Percentiles rank a stretch among this genome's conserved stretches.
Conservation (phyloP, 768 basidiomycete species). For the Cystofilobasidium ferigula region DNA sequence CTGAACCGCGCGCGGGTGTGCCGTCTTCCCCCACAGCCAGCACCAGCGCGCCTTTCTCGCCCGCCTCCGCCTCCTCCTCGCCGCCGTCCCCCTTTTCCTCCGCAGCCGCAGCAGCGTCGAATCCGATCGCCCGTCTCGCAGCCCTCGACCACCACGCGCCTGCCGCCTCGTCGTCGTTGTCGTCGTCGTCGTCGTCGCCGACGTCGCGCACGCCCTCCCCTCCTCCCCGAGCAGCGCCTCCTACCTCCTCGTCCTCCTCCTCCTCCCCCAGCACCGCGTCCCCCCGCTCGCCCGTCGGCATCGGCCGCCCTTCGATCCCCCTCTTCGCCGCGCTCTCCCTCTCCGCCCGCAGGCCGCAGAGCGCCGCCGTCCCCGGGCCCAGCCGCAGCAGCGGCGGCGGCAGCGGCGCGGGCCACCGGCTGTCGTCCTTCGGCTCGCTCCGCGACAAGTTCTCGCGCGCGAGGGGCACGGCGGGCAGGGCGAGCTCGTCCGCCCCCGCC, state of each 20-base stretch:
- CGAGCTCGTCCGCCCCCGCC: no score
- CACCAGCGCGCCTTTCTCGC: no score
- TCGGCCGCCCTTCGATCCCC: background rate
- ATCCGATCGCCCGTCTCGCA: background rate
- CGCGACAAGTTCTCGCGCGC: background rate
- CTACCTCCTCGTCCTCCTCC: background rate
- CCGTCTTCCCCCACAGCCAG: no score
- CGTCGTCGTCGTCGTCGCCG: background rate
- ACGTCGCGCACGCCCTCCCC: background rate
- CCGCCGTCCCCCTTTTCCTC: background rate
- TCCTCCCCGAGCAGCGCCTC: no score
- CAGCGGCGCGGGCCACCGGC: background rate
- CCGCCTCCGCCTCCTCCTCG: background rate
- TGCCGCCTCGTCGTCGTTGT: background rate
- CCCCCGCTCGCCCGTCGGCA: background rate
- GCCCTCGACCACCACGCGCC: background rate
- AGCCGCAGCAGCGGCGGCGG: background rate
- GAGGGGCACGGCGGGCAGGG: no score
- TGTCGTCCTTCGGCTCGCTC: background rate
- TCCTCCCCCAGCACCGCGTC: background rate
- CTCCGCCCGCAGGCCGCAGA: background rate
- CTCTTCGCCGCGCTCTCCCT: slow-evolving; percentile 1
- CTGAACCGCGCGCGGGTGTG: no score
- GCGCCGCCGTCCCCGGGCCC: background rate
- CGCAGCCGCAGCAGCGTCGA: background rate